Conservation (phyloP, 805 yeast genomes). For the Lipomyces lipofer region DNA sequence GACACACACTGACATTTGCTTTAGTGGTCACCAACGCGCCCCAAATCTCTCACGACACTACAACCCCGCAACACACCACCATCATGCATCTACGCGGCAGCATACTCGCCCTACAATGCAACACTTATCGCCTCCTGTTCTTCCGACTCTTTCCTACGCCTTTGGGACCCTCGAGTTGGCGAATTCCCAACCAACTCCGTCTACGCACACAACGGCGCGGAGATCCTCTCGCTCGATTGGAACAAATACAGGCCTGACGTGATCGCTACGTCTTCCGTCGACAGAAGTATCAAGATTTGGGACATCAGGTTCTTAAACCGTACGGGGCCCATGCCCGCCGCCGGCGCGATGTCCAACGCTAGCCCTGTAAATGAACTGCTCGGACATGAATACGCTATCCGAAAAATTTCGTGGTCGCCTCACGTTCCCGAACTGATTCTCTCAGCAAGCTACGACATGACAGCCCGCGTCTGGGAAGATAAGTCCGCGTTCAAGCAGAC, state of each 20-base stretch:
- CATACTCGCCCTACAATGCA: conserved; percentile 68
- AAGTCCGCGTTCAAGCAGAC: conserved; percentile 60
- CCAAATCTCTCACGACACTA: conserved; percentile 58
- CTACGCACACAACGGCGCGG: conserved; percentile 77
- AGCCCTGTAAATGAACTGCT: conserved; percentile 72
- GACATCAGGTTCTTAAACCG: conserved; percentile 63
- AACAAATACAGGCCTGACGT: conserved; percentile 81
- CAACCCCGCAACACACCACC: conserved; percentile 34
- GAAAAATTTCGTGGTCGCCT: conserved; percentile 86
- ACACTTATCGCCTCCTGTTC: conserved; percentile 65
- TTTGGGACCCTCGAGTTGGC: conserved; percentile 80
- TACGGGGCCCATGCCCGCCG: conserved; percentile 39
- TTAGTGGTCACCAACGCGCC: conserved; percentile 64
- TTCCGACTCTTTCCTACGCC: conserved; percentile 69
- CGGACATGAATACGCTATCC: conserved; percentile 88
- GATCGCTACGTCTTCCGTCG: conserved; percentile 90
- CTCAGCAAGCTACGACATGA: conserved; percentile 89
- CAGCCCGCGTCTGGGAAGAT: conserved; percentile 83
- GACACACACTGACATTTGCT: not conserved
- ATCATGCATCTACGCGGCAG: conserved; percentile 33
- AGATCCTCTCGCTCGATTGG: conserved; percentile 80
- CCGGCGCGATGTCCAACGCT: conserved; percentile 32
- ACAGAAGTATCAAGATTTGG: conserved; percentile 81
- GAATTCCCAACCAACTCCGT: conserved; percentile 58
- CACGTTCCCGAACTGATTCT: conserved; percentile 70